Base-by-base conservation (phyloP, 2,329 filamentous ascomycete genomes). In the Botryosphaeria dothidea region DNA sequence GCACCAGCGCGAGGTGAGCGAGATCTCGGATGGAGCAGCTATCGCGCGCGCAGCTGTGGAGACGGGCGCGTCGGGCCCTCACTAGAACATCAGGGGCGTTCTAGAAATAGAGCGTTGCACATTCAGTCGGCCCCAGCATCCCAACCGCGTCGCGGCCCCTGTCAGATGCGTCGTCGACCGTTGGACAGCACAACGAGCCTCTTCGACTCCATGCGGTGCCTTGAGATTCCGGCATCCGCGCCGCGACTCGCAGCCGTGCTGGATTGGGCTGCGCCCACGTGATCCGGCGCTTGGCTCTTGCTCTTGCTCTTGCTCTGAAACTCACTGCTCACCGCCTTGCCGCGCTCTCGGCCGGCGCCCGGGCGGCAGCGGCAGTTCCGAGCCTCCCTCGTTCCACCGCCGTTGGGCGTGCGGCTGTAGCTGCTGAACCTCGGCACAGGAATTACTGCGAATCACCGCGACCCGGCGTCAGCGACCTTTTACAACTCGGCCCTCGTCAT, bases 41-140 rank as follows among this genome's bases (percentile, higher is more conserved):
- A 52, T 52, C n/a, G 31, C 51, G 51, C 51, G 51, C 51, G 54
- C 54, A 58, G 54, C 54, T 58, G 54, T 58, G 54, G 54, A 58
- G 54, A 57, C 52, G 21, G 51, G 51, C 31, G 51, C 31, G 36
- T 19, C 36, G 54, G 54, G 43, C 19, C 54, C 54, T 58, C 54
- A 58, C 54, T 58, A 58, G 54, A 58, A 58, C 54, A 58, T 58
- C 36, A 58, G 54, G 54, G 54, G 54, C 54, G 54, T 58, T 58
- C 54, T 58, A 58, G 54, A 58, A 58, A 58, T 43, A 43, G 36
- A 58, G 54, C 52, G 54, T 45, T 31, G 17, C n/a, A 25, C 51
- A 15, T 23, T 21, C 17, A 25, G 15, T 13, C 36, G 7, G 5
- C 23, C 51, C 54, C 36, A 27, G 54, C 23, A n/a, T 29, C 23